Evolutionary conservation across 1,139 yeast genomes (phyloP).

Genomic region (Debaryomyces nepalensis): DNA sequence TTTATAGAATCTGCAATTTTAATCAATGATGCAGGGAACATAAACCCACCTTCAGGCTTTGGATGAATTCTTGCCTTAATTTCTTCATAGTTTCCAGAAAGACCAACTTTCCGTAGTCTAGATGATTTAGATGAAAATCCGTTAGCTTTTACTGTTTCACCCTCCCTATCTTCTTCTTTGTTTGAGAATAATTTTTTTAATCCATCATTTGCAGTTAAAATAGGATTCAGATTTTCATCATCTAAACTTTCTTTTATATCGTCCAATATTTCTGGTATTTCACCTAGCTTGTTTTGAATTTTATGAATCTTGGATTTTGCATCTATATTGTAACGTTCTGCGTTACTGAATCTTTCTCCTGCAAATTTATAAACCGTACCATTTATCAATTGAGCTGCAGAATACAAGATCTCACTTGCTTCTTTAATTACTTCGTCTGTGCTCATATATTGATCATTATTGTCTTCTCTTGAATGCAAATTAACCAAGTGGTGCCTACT

Average conservation of each 20-base stretch:
- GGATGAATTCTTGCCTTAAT: not conserved
- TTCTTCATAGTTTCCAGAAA: not conserved
- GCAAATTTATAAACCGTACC: slow-evolving; percentile 26
- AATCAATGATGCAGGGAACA: slow-evolving; percentile 30
- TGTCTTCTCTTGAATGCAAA: not conserved
- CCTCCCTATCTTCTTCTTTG: slow-evolving; percentile 5
- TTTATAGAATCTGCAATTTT: slow-evolving; percentile 19
- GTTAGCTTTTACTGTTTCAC: slow-evolving; percentile 3
- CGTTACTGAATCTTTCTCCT: slow-evolving; percentile 25
- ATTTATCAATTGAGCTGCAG: slow-evolving; percentile 24
- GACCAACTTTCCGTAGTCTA: not conserved
- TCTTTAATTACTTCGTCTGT: slow-evolving; percentile 29
- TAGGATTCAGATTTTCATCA: not conserved
- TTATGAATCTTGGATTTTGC: slow-evolving; percentile 24
- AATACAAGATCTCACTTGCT: slow-evolving; percentile 25
- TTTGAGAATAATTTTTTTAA: not conserved
- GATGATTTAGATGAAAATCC: not conserved
- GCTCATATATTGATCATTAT: not conserved
- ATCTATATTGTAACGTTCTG: slow-evolving; percentile 27
- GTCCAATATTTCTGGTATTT: not conserved
- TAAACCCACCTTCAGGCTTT: slow-evolving; percentile 16
- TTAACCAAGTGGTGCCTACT: not conserved
- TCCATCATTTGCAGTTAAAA: not conserved
- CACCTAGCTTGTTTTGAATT: slow-evolving; percentile 16
- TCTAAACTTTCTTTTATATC: slow-evolving; percentile 1